Evolutionary conservation across 768 basidiomycete species (phyloP).

Genomic region (Cantharellus anzutake): DNA sequence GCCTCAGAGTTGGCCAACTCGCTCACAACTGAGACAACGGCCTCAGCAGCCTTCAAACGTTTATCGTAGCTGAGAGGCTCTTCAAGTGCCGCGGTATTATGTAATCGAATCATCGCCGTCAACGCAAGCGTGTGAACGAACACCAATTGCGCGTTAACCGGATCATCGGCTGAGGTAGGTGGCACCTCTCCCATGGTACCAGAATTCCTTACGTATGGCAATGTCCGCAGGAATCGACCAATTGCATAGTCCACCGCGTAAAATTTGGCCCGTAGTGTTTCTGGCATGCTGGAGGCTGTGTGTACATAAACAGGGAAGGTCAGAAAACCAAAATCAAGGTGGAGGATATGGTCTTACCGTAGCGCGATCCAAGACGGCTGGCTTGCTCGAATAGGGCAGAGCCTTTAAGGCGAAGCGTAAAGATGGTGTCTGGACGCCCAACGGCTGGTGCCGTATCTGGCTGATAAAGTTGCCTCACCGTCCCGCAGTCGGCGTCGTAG

Average conservation of each 20-base stretch:
- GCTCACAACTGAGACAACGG: not conserved
- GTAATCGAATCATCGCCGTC: slow-evolving; percentile 4
- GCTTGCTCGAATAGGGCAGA: slow-evolving; percentile 1
- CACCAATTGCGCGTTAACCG: slow-evolving; percentile 6
- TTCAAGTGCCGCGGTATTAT: slow-evolving; percentile 1
- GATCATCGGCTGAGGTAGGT: not conserved
- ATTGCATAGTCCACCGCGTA: slow-evolving; percentile 4
- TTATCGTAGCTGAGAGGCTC: not conserved
- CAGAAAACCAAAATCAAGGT: not conserved
- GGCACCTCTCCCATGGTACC: slow-evolving; percentile 6
- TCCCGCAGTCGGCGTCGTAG: not conserved
- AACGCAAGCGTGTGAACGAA: slow-evolving; percentile 6
- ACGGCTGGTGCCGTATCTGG: not conserved
- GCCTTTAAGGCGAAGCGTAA: slow-evolving; percentile 1
- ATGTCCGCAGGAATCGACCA: slow-evolving; percentile 1
- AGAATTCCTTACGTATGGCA: slow-evolving; percentile 3
- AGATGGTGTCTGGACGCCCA: not conserved
- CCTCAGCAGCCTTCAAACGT: not conserved
- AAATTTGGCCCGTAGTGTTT: not conserved
- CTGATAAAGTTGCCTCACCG: not conserved
- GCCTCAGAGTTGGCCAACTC: not conserved
- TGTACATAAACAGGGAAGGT: not conserved
- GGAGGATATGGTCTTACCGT: not conserved
- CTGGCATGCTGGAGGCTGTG: not conserved
- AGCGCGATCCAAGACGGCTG: not conserved